Percentiles rank a stretch among this genome's conserved stretches.
These are phyloP conservation scores for Boletellus ananiceps DNA, from an alignment of 768 basidiomycete species.

Conservation along the genomic window DNA sequence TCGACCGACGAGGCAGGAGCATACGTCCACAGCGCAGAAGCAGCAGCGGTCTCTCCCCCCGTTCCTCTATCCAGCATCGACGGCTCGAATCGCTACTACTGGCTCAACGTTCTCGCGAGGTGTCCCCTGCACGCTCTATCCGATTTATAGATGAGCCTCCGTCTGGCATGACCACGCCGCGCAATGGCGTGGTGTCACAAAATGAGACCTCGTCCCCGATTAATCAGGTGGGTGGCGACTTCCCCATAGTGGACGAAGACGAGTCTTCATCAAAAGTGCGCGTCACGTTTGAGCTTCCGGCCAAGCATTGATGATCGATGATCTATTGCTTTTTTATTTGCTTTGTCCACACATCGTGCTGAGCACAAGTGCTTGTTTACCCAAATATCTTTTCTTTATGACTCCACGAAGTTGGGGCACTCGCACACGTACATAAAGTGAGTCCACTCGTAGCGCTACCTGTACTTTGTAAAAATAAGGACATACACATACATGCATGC, in stretches of 20 bases:
- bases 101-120: slow-evolving; percentile 31
- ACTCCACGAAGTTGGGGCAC: neutral
- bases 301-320: slow-evolving; percentile 4
- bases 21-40: slow-evolving; percentile 9
- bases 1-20: slow-evolving; percentile 24
- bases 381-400: neutral
- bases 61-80: slow-evolving; percentile 24
- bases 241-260: slow-evolving; percentile 10
- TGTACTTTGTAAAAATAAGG: too few relatives aligned
- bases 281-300: slow-evolving; percentile 19
- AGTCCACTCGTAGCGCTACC: too few relatives aligned
- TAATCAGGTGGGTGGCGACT: slow-evolving; percentile 6
- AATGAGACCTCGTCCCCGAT: slow-evolving; percentile 16
- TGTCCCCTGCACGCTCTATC: slow-evolving; percentile 45
- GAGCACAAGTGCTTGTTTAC: neutral
- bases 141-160: slow-evolving; percentile 40
- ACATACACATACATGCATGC: too few relatives aligned
- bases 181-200: slow-evolving; percentile 10
- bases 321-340: too few relatives aligned
- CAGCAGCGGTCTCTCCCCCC: slow-evolving; percentile 13
- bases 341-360: too few relatives aligned
- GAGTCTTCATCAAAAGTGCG: slow-evolving; percentile 13
- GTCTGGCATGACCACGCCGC: slow-evolving; percentile 20
- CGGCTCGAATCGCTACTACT: slow-evolving; percentile 28
- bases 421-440: too few relatives aligned